These are phyloP conservation scores for Berkeleyomyces basicola DNA, from an alignment of 2,329 filamentous ascomycete genomes.

Conservation along the genomic window DNA sequence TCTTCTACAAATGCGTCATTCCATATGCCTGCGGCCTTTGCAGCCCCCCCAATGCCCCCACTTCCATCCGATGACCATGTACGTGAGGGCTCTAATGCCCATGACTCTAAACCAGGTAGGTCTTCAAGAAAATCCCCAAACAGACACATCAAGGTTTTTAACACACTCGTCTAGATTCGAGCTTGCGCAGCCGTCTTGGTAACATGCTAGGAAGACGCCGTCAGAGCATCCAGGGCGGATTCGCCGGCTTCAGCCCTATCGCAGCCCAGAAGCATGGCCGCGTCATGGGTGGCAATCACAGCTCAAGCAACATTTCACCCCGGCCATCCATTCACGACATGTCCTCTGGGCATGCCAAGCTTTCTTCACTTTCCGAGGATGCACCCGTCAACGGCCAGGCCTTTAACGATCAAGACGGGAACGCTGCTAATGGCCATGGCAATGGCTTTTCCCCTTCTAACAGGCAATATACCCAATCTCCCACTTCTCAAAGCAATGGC, in stretches of 20 bases:
- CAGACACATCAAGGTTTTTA: background rate
- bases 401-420: background rate
- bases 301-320: constrained; percentile 35
- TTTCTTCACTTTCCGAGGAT: constrained; percentile 42
- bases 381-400: constrained; percentile 20
- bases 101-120: constrained; percentile 17
- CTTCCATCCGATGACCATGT: constrained; percentile 22
- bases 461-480: constrained; percentile 26
- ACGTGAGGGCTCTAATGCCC: constrained; percentile 26
- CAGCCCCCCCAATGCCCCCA: constrained; percentile 11
- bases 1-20: constrained; percentile 6
- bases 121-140: background rate
- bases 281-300: constrained; percentile 45
- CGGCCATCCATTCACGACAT: constrained; percentile 43
- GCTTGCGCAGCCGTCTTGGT: constrained; percentile 37
- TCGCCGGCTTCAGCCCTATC: constrained; percentile 40
- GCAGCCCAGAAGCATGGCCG: constrained; percentile 41
- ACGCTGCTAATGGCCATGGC: constrained; percentile 18
- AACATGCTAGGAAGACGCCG: constrained; percentile 51
- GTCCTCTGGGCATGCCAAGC: constrained; percentile 24
- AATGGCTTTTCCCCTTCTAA: background rate
- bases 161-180: background rate
- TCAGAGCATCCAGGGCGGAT: constrained; percentile 49
- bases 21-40: constrained; percentile 8
- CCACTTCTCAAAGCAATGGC: constrained; percentile 15